These are phyloP conservation scores for Microcyclospora tardicrescens DNA, from an alignment of 2,329 filamentous ascomycete genomes.

Conservation along the genomic window DNA sequence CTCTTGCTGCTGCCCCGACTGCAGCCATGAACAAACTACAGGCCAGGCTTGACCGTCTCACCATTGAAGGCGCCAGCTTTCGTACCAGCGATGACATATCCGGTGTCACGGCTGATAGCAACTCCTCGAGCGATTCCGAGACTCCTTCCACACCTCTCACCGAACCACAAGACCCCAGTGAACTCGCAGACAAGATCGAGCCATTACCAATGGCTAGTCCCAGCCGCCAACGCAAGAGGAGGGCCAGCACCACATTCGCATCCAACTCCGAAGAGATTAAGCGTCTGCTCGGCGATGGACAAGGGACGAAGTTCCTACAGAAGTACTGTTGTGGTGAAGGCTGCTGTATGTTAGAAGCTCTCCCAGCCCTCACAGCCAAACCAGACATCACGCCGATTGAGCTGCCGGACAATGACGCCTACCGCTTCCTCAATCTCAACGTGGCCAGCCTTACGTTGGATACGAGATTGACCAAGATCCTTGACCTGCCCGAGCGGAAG, in stretches of 20 bases:
- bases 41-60: constrained; percentile 17
- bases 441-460: constrained; percentile 59
- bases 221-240: constrained; percentile 9
- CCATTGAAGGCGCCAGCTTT: constrained; percentile 12
- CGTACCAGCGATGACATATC: constrained; percentile 21
- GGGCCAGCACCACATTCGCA: constrained; percentile 30
- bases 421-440: constrained; percentile 62
- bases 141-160: constrained; percentile 33
- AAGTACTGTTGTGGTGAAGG: constrained; percentile 53
- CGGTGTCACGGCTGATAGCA: constrained; percentile 7
- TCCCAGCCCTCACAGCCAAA: constrained; percentile 35
- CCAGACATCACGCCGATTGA: constrained; percentile 35
- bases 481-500: constrained; percentile 61
- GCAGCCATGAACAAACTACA: constrained; percentile 12
- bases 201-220: constrained; percentile 22
- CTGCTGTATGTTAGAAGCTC: constrained; percentile 47
- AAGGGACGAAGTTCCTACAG: constrained; percentile 46
- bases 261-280: constrained; percentile 44
- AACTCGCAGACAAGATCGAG: constrained; percentile 29
- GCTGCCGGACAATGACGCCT: constrained; percentile 72
- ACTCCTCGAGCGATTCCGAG: constrained; percentile 16
- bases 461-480: constrained; percentile 56
- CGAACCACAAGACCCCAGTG: constrained; percentile 28
- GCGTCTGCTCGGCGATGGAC: constrained; percentile 42
- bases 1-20: constrained; percentile 8